A percentile compares a stretch with the other conserved stretches of the same genome.
Conservation (phyloP, 1,284 basidiomycete species). For the Boletus sp. region DNA sequence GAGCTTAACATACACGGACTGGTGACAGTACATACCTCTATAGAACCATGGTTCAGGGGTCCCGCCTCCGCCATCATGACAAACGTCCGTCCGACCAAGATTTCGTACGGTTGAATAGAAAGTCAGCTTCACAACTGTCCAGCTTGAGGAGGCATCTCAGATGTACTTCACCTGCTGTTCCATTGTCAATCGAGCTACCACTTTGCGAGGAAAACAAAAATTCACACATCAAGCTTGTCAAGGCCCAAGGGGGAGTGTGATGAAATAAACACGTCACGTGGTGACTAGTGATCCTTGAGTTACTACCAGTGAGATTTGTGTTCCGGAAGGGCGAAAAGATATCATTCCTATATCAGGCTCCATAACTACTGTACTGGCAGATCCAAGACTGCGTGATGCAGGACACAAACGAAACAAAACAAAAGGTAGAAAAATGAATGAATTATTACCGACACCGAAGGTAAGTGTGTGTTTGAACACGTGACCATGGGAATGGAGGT, state of each 20-base stretch:
- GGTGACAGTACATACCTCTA: background rate
- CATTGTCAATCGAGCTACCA: background rate
- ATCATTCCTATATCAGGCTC: conserved; percentile 19
- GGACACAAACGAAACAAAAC: background rate
- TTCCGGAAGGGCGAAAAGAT: background rate
- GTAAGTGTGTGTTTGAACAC: background rate
- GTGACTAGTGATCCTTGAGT: no score
- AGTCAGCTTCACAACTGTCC: conserved; percentile 16
- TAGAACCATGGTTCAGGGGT: background rate
- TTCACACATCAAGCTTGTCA: no score
- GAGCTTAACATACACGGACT: background rate
- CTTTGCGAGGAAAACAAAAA: background rate
- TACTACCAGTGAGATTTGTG: no score
- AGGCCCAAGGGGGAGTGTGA: conserved; percentile 16
- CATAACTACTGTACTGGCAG: conserved; percentile 5
- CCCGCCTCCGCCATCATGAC: conserved; percentile 16
- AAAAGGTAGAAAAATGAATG: background rate
- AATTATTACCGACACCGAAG: background rate
- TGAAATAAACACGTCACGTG: no score
- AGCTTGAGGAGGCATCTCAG: conserved; percentile 15
- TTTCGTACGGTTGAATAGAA: conserved; percentile 26
- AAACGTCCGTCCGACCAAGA: conserved; percentile 17
- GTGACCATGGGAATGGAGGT: background rate
- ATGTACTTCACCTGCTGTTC: conserved; percentile 18
- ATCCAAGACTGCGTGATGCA: background rate